Base-by-base conservation (phyloP, 2,329 filamentous ascomycete species). In the Xylaria sp. region DNA sequence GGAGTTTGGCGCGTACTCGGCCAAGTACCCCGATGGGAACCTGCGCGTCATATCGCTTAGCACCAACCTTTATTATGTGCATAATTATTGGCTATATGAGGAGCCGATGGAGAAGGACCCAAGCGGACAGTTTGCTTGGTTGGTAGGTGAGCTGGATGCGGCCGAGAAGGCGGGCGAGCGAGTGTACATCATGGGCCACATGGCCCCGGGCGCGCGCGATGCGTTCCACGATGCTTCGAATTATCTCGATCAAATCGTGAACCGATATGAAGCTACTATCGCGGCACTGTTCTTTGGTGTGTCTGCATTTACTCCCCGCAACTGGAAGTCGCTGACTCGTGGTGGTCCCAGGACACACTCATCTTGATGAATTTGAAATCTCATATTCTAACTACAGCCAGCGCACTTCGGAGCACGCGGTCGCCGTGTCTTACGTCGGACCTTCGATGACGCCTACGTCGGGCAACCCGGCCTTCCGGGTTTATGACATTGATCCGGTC, bases 41-140 rank as follows among this genome's bases (percentile, higher is more conserved):
- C 78, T 89, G 30, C 82, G 85, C 28, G 78, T 90, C 72, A 88
- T 89, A 73, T 87, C 86, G 4, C 79, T 89, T 72, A 89, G 87
- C 79, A 88, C 85, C 20, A 87, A 89, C 74, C 76, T 88, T 68
- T 88, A 85, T 77, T 89, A 89, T 75, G 82, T 81, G n/a, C 78
- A 83, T 68, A 89, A 90, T 79, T 87, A 85, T 74, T 86, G 83
- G 78, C 75, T 86, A 41, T 89, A 87, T 72, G 80, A 84, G 68
- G 80, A 83, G 53, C 78, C 81, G 0, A 83, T 86, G 79, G 77
- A 84, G 53, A 76, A 75, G 13, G 86, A 89, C 72, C 86, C 86
- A 2, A 82, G 82, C 72, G 80, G 80, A 13, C 83, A 88, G 73
- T 79, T 89, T 3, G 77, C 80, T 18, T 89, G 86, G 84, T 80